Conservation (phyloP, 179 eudicot species). For the Drosera spatulata region DNA sequence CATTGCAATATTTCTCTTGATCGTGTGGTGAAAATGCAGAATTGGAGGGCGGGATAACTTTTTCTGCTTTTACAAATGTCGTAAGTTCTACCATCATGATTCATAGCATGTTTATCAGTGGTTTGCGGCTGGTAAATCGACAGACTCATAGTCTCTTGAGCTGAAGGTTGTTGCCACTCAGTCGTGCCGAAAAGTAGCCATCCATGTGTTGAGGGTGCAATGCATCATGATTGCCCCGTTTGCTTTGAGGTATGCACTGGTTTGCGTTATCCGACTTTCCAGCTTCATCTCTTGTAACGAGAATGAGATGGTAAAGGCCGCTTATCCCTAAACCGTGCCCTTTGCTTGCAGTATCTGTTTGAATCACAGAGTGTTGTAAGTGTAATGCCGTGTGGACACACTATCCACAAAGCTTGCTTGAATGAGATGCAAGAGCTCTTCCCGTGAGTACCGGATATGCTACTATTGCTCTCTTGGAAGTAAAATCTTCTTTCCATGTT, state of each 20-base stretch:
- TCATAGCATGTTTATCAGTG: background rate
- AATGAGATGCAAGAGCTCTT: slow-evolving; percentile 80
- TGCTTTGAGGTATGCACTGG: slow-evolving; percentile 68
- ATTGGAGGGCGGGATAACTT: slow-evolving; percentile 71
- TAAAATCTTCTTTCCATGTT: background rate
- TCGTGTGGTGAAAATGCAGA: slow-evolving; percentile 23
- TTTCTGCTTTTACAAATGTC: slow-evolving; percentile 70
- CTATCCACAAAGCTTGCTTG: slow-evolving; percentile 69
- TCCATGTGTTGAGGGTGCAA: slow-evolving; percentile 86
- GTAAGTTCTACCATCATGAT: slow-evolving; percentile 15
- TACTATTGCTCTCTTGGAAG: too few relatives aligned
- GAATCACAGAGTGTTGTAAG: slow-evolving; percentile 61
- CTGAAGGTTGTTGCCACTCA: slow-evolving; percentile 71
- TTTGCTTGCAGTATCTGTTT: slow-evolving; percentile 52
- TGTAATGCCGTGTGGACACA: slow-evolving; percentile 81
- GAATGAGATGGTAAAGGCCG: background rate
- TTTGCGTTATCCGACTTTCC: background rate
- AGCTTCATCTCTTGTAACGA: background rate
- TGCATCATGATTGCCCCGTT: slow-evolving; percentile 95
- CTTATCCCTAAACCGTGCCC: background rate
- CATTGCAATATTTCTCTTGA: background rate
- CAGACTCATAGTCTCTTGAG: background rate
- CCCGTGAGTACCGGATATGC: slow-evolving; percentile 37
- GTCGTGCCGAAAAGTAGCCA: slow-evolving; percentile 51
- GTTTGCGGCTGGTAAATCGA: background rate